Conservation (phyloP, 441 rosid genomes). For the Sinapis alba region DNA sequence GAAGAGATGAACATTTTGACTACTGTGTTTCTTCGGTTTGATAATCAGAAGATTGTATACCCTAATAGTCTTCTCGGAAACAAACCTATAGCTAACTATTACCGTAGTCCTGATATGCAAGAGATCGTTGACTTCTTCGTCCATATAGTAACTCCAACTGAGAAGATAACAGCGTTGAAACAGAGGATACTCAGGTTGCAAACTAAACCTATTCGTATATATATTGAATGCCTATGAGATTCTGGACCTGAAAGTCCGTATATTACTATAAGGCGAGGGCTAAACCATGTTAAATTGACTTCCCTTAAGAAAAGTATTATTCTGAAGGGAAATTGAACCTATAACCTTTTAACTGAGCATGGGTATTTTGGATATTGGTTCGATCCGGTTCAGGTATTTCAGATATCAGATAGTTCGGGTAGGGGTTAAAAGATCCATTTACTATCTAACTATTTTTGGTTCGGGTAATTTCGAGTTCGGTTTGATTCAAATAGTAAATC, state of each 20-base stretch:
- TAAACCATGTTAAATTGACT: not conserved
- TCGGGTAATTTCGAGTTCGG: too few relatives aligned
- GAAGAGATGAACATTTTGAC: conserved; percentile 48
- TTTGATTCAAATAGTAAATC: too few relatives aligned
- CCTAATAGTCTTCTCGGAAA: conserved; percentile 40
- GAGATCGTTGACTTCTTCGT: conserved; percentile 41
- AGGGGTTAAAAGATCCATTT: too few relatives aligned
- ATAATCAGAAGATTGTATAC: conserved; percentile 42
- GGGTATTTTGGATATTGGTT: too few relatives aligned
- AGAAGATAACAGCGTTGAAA: conserved; percentile 35
- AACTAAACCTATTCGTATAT: not conserved
- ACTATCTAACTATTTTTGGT: too few relatives aligned
- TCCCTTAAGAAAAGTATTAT: too few relatives aligned
- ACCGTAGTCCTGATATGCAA: conserved; percentile 47
- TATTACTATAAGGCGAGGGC: not conserved
- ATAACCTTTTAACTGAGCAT: too few relatives aligned
- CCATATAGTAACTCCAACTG: conserved; percentile 43
- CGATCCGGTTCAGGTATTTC: too few relatives aligned
- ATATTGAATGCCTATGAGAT: not conserved
- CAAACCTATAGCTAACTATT: conserved; percentile 40
- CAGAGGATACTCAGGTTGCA: conserved; percentile 43
- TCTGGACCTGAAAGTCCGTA: not conserved
- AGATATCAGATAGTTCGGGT: too few relatives aligned
- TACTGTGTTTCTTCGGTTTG: conserved; percentile 42
- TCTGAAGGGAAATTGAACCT: too few relatives aligned